These are phyloP conservation scores for Clitopilus passeckerianus DNA, from an alignment of 768 basidiomycete species.

Conservation along the genomic window DNA sequence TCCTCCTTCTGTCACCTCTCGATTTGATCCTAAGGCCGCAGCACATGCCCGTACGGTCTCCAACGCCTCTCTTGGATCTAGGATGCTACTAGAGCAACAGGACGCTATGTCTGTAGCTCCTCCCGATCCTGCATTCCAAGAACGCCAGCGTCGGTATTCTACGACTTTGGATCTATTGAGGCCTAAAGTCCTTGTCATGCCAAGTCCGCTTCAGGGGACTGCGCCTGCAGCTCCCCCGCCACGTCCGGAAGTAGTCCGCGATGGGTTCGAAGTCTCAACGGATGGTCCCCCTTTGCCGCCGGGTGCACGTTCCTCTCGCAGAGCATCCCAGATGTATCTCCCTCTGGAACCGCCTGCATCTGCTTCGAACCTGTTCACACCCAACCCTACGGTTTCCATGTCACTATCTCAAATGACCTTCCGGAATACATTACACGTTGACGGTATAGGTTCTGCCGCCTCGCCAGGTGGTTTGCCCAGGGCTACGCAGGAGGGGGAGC, in stretches of 20 bases:
- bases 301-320: conserved; percentile 57
- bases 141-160: conserved; percentile 58
- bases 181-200: conserved; percentile 94
- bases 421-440: conserved; percentile 72
- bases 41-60: conserved; percentile 58
- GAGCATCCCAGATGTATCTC: conserved; percentile 28
- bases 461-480: conserved; percentile 59
- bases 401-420: conserved; percentile 82
- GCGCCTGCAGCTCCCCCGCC: conserved; percentile 28
- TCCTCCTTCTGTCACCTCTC: conserved; percentile 60
- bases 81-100: conserved; percentile 49
- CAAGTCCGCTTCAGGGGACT: conserved; percentile 67
- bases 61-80: conserved; percentile 62
- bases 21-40: conserved; percentile 75
- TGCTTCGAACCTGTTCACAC: conserved; percentile 67
- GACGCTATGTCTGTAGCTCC: conserved; percentile 39
- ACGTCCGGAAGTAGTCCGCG: conserved; percentile 32
- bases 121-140: conserved; percentile 26
- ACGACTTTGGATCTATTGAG: conserved; percentile 76
- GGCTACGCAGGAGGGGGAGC: conserved; percentile 76
- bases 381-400: conserved; percentile 70
- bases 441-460: conserved; percentile 62
- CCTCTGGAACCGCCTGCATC: conserved; percentile 26
- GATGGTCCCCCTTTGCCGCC: conserved; percentile 79
- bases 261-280: conserved; percentile 58